Conservation (phyloP, 352 stramenopile genomes). For the Phytophthora sp. region DNA sequence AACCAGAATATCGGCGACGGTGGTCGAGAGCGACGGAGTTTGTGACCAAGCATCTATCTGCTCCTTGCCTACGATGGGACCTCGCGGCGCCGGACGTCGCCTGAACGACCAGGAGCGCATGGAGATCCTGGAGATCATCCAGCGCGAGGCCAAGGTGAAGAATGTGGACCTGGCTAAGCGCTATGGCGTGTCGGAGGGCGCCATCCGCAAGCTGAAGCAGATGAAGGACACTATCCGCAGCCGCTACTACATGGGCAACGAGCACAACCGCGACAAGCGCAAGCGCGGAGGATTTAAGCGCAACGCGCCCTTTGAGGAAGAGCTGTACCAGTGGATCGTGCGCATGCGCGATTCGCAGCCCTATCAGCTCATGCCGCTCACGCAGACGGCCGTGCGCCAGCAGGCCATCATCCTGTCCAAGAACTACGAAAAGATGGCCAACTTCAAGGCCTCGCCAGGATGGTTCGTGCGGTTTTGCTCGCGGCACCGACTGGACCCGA, state of each 20-base stretch:
- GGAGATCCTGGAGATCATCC: constrained; percentile 87
- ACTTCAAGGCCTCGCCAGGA: constrained; percentile 86
- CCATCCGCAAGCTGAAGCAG: constrained; percentile 90
- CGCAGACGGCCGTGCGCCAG: constrained; percentile 83
- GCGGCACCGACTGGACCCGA: constrained; percentile 78
- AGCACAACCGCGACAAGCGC: constrained; percentile 87
- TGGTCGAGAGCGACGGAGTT: constrained; percentile 8
- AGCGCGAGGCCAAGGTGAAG: constrained; percentile 84
- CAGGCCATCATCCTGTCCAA: constrained; percentile 85
- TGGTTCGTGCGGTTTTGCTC: constrained; percentile 91
- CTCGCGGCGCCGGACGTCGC: constrained; percentile 73
- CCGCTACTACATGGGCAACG: constrained; percentile 83
- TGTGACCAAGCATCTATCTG: not conserved
- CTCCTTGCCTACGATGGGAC: constrained; percentile 52
- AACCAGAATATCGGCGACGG: constrained; percentile 7
- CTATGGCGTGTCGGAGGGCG: constrained; percentile 86
- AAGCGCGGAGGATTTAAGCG: constrained; percentile 85
- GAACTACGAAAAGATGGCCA: constrained; percentile 85
- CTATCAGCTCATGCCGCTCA: constrained; percentile 87
- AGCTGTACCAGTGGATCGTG: constrained; percentile 88
- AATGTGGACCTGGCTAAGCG: constrained; percentile 86
- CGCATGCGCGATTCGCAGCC: constrained; percentile 81
- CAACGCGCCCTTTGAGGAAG: constrained; percentile 86
- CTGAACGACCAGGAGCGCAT: constrained; percentile 91
- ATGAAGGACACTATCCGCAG: constrained; percentile 87